These are phyloP conservation scores for Tuber calosporum DNA, from an alignment of 495 filamentous ascomycete species.

Conservation along the genomic window DNA sequence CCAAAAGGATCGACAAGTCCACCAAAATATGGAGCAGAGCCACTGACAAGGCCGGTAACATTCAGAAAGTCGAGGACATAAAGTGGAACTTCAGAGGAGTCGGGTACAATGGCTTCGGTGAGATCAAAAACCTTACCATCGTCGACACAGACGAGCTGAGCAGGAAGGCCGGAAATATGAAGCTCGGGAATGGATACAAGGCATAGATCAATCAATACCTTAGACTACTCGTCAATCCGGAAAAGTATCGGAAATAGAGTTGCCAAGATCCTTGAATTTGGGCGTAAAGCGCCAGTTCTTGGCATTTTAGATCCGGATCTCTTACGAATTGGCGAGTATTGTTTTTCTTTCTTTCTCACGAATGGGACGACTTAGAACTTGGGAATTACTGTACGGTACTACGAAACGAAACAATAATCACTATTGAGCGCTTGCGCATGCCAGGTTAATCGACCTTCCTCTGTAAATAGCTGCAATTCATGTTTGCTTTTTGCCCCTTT, in stretches of 20 bases:
- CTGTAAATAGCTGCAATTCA: background rate
- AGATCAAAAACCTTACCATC: slow-evolving; percentile 47
- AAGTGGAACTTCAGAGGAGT: slow-evolving; percentile 57
- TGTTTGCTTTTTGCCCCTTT: background rate
- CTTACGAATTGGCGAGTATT: background rate
- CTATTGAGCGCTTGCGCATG: background rate
- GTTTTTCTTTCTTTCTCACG: background rate
- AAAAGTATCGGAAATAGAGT: too few relatives aligned
- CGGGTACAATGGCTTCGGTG: slow-evolving; percentile 56
- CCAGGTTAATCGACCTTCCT: background rate
- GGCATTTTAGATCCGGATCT: background rate
- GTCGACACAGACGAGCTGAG: slow-evolving; percentile 21
- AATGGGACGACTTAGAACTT: background rate
- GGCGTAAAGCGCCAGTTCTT: background rate
- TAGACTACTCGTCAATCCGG: background rate
- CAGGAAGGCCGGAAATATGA: slow-evolving; percentile 7
- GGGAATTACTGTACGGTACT: background rate
- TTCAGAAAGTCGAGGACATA: slow-evolving; percentile 45
- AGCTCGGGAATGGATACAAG: slow-evolving; percentile 2
- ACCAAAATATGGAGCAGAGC: slow-evolving; percentile 50
- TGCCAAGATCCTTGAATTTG: background rate
- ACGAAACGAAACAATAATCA: background rate
- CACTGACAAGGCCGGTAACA: slow-evolving; percentile 50
- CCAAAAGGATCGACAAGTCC: slow-evolving; percentile 42
- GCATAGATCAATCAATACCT: background rate